Evolutionary conservation across 768 basidiomycete species (phyloP).

Genomic region (Naganishia vishniacii): DNA sequence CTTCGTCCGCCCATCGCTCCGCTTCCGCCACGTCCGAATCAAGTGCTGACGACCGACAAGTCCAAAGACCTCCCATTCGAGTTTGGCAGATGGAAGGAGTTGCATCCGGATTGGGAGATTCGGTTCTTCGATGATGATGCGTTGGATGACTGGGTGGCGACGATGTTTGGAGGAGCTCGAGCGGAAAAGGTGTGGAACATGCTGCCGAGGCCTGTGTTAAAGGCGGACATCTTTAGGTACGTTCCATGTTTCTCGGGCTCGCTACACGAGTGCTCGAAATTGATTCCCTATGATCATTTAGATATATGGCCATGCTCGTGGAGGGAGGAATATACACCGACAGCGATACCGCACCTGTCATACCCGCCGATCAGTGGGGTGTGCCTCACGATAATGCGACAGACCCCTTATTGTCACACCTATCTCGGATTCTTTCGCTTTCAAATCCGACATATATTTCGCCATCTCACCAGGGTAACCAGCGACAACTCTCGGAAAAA

Average conservation of each 20-base stretch:
- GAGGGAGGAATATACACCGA: constrained; percentile 43
- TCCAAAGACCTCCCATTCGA: constrained; percentile 29
- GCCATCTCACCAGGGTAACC: constrained; percentile 12
- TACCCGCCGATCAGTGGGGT: constrained; percentile 38
- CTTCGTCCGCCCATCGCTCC: constrained; percentile 33
- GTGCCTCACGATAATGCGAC: constrained; percentile 32
- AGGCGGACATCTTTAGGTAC: constrained; percentile 38
- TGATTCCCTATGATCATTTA: constrained; percentile 11
- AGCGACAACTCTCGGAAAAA: background rate
- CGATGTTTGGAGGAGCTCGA: constrained; percentile 33
- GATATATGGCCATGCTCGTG: constrained; percentile 38
- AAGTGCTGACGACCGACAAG: constrained; percentile 39
- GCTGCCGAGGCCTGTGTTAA: constrained; percentile 36
- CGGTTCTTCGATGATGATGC: constrained; percentile 34
- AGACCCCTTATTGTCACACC: constrained; percentile 32
- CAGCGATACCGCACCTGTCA: constrained; percentile 34
- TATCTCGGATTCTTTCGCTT: constrained; percentile 33
- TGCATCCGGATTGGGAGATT: constrained; percentile 38
- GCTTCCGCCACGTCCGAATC: constrained; percentile 31
- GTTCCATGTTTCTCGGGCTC: background rate
- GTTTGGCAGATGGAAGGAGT: constrained; percentile 35
- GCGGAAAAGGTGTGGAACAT: constrained; percentile 34
- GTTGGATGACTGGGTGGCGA: constrained; percentile 34
- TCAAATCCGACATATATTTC: constrained; percentile 31
- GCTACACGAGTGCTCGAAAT: too few relatives aligned